Evolutionary conservation across 192 early-diverging fungal genomes (phyloP), one percentile per base, ranked within the genome.

Genomic region (Paraglomus occultum): DNA sequence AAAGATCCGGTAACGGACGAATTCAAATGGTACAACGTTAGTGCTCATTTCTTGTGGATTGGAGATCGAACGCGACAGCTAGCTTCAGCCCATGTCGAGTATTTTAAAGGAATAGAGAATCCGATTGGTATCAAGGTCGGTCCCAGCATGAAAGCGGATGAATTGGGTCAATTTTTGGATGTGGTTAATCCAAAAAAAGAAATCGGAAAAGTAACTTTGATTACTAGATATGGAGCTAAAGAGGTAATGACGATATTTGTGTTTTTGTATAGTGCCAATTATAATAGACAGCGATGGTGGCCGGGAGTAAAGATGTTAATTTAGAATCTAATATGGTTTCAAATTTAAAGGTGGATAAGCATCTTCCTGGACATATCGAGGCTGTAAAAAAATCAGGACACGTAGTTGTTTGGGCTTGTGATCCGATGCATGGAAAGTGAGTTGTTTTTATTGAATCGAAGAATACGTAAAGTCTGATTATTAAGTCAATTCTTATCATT

Each of bases 351-450:
- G 91, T 99, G 15, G 84, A 84, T 23, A 79, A 91, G 67, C 86
- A 85, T 67, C 76, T 99, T 38, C 94, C 95, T 0, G 89, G 80
- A 23, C 95, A 97, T 65, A 94, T 99, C 71, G 77, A 85, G 57
- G 95, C 95, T 17, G 94, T 99, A n/a, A 87, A 91, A 67, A 79
- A 76, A 1, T 91, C 94, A 0, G 84, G 84, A 9, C 95, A 97
- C 80, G 82, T 85, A 73, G 93, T 94, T 0, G 94, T 97, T 8
- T 99, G 97, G 97, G 92, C 85, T 44, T 92, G 90, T 79, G 97
- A 99, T 76, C 97, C 97, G 11, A 97, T 96, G 94, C 97, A 99
- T 76, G 97, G 97, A 72, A 99, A 99, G 82, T 83, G 72, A 51
- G 82, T 79, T 38, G 5, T 11, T 53, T 40, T 15, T 18, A 6